phyloP scores from a whole-genome alignment of 2,329 filamentous ascomycete species.

The Meredithiella fracta region DNA sequence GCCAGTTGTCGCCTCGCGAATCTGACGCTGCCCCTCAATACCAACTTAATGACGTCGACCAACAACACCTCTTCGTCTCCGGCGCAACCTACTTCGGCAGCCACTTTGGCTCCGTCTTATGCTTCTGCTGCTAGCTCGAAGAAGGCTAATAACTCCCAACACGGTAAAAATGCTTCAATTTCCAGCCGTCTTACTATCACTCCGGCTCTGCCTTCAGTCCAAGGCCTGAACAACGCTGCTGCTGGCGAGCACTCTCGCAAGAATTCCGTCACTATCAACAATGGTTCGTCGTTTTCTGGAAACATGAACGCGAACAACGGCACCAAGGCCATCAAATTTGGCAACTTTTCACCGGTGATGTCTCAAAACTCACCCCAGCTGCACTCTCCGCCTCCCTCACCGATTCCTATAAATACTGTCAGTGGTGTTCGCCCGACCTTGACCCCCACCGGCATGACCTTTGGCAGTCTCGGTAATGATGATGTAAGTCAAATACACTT shows the following conservation, averaged over 20 bases:
- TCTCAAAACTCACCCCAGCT: constrained; percentile 50
- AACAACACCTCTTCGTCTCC: constrained; percentile 32
- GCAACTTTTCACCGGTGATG: constrained; percentile 53
- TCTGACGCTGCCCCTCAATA: constrained; percentile 13
- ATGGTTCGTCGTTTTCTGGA: constrained; percentile 57
- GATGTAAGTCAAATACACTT: constrained; percentile 45
- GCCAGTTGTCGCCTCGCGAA: constrained; percentile 14
- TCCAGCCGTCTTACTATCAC: constrained; percentile 64
- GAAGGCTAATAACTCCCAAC: constrained; percentile 40
- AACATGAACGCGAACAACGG: constrained; percentile 52
- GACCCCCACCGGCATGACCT: constrained; percentile 55
- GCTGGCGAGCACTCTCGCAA: constrained; percentile 67
- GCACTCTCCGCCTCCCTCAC: constrained; percentile 75
- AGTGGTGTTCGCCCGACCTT: constrained; percentile 74
- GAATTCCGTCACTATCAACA: constrained; percentile 80
- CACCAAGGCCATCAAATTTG: constrained; percentile 62
- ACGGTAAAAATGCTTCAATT: constrained; percentile 49
- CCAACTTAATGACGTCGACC: constrained; percentile 40
- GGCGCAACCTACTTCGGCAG: constrained; percentile 39
- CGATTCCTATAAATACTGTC: constrained; percentile 64
- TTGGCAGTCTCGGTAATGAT: constrained; percentile 70
- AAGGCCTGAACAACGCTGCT: constrained; percentile 11
- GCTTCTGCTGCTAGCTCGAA: constrained; percentile 48
- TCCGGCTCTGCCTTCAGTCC: constrained; percentile 44
- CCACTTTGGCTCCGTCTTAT: constrained; percentile 45